Percentiles rank a stretch among this genome's conserved stretches.
These are phyloP conservation scores for Talaromyces rugulosus DNA, from an alignment of 2,329 filamentous ascomycete species.

Conservation along the genomic window DNA sequence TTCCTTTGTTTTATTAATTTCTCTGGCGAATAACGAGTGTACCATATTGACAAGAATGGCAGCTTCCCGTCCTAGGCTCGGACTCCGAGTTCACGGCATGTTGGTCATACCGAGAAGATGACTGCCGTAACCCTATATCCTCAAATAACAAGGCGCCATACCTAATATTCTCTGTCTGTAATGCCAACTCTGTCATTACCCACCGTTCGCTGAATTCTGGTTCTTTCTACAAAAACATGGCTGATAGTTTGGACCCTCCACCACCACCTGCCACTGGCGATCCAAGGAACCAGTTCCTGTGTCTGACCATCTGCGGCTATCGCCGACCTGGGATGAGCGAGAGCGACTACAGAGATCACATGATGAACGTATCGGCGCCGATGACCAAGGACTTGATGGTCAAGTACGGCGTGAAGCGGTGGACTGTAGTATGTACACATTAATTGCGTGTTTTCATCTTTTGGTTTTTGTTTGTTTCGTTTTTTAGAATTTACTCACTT, in stretches of 20 bases:
- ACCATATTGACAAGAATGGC: no score
- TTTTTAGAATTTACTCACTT: neutral
- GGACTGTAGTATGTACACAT: no score
- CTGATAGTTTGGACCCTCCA: neutral
- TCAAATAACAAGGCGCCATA: no score
- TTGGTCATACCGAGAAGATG: no score
- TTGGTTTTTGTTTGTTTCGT: no score
- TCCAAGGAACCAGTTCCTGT: slow-evolving; percentile 25
- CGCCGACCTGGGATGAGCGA: slow-evolving; percentile 46
- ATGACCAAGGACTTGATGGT: slow-evolving; percentile 48
- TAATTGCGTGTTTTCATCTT: no score
- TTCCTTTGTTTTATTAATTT: no score
- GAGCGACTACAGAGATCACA: slow-evolving; percentile 45
- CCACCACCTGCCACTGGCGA: neutral
- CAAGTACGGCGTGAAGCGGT: slow-evolving; percentile 25
- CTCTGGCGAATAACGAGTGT: no score
- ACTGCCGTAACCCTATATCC: no score
- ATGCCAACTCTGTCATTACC: no score
- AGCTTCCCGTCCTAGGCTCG: no score
- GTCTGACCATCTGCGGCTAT: slow-evolving; percentile 50
- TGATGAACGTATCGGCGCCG: slow-evolving; percentile 45
- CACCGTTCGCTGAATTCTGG: neutral
- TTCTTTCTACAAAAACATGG: neutral
- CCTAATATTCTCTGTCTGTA: neutral
- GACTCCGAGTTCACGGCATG: no score